These are phyloP conservation scores for Hirsutella thompsonii DNA, from an alignment of 2,329 filamentous ascomycete genomes.

Conservation along the genomic window DNA sequence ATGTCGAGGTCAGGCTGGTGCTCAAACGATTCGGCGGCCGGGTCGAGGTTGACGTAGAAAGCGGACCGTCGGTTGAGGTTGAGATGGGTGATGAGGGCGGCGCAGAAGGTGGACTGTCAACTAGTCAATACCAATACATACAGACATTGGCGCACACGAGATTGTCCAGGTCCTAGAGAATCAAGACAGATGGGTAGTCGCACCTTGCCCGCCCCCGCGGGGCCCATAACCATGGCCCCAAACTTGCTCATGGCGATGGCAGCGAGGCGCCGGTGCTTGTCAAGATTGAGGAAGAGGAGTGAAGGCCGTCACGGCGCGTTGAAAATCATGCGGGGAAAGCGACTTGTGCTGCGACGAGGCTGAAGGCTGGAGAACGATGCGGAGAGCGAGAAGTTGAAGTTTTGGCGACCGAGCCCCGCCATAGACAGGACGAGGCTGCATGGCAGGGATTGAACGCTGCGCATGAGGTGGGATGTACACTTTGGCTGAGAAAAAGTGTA, in stretches of 20 bases:
- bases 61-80: conserved; percentile 82
- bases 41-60: conserved; percentile 98
- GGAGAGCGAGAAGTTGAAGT: background rate
- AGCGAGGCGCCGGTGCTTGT: background rate
- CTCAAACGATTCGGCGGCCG: conserved; percentile 83
- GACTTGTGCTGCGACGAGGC: background rate
- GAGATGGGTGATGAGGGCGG: conserved; percentile 83
- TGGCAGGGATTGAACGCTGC: background rate
- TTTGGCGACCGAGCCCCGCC: background rate
- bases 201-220: conserved; percentile 87
- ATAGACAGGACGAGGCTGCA: background rate
- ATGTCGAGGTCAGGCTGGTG: conserved; percentile 91
- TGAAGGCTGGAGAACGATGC: background rate
- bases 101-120: conserved; percentile 84
- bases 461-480: background rate
- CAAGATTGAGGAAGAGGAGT: background rate
- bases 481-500: background rate
- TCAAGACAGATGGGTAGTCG: too few relatives aligned
- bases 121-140: background rate
- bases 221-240: conserved; percentile 90
- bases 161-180: too few relatives aligned
- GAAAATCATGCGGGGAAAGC: too few relatives aligned
- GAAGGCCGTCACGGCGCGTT: too few relatives aligned
- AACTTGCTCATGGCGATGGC: conserved; percentile 69
- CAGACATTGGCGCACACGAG: too few relatives aligned